phyloP scores from a whole-genome alignment of 768 basidiomycete species.

The Amanita muscaria region DNA sequence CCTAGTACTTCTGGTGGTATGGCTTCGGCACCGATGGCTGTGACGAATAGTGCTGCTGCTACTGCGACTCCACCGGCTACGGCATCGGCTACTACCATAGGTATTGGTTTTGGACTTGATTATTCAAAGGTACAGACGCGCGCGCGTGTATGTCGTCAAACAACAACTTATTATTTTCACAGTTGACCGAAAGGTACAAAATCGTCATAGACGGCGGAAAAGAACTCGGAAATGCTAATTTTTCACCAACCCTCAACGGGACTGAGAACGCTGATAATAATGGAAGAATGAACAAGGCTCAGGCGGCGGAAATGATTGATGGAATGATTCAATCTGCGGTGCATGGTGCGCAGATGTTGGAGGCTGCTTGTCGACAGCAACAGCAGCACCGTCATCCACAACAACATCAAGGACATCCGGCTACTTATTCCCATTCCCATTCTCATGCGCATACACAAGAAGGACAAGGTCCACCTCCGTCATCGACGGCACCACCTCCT shows the following conservation, averaged over 20 bases:
- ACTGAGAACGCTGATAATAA: not conserved
- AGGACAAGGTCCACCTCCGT: not conserved
- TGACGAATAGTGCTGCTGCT: not conserved
- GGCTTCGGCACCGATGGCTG: not conserved
- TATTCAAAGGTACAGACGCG: conserved; percentile 25
- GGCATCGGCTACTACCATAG: conserved; percentile 5
- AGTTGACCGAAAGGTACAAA: conserved; percentile 18
- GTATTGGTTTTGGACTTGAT: conserved; percentile 16
- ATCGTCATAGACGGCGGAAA: conserved; percentile 23
- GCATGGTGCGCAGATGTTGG: conserved; percentile 37
- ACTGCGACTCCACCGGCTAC: conserved; percentile 7
- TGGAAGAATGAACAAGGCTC: conserved; percentile 1
- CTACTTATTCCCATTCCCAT: conserved; percentile 1
- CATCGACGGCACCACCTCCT: too few species aligned
- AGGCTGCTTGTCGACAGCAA: conserved; percentile 21
- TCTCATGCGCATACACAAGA: not conserved
- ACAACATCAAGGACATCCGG: not conserved
- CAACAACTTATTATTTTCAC: conserved; percentile 7
- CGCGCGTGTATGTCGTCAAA: too few species aligned
- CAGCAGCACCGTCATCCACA: not conserved
- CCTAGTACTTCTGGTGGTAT: not conserved
- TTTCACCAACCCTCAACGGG: not conserved
- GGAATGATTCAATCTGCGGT: conserved; percentile 36
- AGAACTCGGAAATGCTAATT: conserved; percentile 7
- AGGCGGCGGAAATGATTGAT: conserved; percentile 26